A percentile compares a stretch with the other conserved stretches of the same genome.
Conservation (phyloP, 148 eudicot genomes). For the Diospyros lotus region DNA sequence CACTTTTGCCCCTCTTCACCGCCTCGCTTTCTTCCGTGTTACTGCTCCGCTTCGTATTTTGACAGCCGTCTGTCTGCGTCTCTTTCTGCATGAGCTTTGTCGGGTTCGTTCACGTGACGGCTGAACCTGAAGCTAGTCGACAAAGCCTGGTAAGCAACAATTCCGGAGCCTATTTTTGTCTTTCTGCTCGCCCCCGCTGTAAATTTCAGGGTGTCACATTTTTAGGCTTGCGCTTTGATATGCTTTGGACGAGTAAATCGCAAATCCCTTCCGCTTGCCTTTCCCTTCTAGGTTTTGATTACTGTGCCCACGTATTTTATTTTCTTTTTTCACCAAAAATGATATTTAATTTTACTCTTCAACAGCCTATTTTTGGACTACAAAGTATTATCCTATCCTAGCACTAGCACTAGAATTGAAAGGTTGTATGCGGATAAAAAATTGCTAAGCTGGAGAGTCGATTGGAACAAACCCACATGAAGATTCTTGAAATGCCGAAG, state of each 20-base stretch:
- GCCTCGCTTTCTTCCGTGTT: not conserved
- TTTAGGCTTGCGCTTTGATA: not conserved
- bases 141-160: not conserved
- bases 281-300: not conserved
- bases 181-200: slow-evolving; percentile 12
- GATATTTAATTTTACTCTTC: too few relatives aligned
- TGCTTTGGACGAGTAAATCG: not conserved
- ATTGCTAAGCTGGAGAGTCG: too few relatives aligned
- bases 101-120: not conserved
- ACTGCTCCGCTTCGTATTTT: not conserved
- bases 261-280: not conserved
- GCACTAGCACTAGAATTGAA: too few relatives aligned
- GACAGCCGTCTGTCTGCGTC: not conserved
- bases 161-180: slow-evolving; percentile 4
- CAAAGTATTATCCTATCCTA: too few relatives aligned
- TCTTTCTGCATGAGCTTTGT: not conserved
- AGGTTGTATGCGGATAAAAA: too few relatives aligned
- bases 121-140: slow-evolving; percentile 15
- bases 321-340: too few relatives aligned
- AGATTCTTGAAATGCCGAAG: too few relatives aligned
- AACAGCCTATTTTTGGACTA: too few relatives aligned
- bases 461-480: too few relatives aligned
- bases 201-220: slow-evolving; percentile 1
- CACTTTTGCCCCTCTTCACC: slow-evolving; percentile 11
- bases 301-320: too few relatives aligned